These are phyloP conservation scores for Pseudogymnoascus sp. DNA, from an alignment of 2,329 filamentous ascomycete genomes.

Conservation along the genomic window DNA sequence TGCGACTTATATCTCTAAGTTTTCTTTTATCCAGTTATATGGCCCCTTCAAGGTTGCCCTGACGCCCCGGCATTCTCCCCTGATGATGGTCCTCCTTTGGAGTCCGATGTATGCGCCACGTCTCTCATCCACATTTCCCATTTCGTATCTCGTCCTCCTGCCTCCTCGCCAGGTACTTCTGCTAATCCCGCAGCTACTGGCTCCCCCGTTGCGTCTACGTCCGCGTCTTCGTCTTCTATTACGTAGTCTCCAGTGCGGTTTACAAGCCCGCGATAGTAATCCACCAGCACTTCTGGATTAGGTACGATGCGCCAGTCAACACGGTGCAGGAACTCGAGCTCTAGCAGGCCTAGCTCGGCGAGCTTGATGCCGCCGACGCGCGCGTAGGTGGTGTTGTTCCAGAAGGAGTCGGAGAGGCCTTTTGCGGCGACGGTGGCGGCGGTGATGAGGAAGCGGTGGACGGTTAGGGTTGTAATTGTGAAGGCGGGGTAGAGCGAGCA, in stretches of 20 bases:
- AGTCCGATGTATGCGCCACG: conserved; percentile 17
- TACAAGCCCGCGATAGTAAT: conserved; percentile 86
- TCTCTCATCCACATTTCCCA: conserved; percentile 28
- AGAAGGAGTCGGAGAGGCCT: conserved; percentile 91
- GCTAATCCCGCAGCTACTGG: conserved; percentile 29
- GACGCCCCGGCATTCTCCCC: neutral
- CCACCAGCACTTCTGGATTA: conserved; percentile 83
- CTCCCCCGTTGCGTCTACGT: conserved; percentile 27
- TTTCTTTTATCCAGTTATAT: neutral
- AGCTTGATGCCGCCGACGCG: conserved; percentile 87
- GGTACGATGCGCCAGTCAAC: conserved; percentile 97
- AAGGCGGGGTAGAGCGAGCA: conserved; percentile 90
- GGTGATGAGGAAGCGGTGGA: conserved; percentile 94
- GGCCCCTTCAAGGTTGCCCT: neutral
- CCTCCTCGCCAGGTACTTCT: conserved; percentile 20
- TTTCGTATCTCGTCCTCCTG: conserved; percentile 15
- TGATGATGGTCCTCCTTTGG: neutral
- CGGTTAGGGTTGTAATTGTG: conserved; percentile 90
- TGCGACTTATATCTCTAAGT: conserved; percentile 7
- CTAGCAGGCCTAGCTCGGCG: conserved; percentile 79
- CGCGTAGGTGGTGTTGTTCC: conserved; percentile 96
- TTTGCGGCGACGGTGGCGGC: conserved; percentile 94
- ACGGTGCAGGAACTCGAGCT: conserved; percentile 85
- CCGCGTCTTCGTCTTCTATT: conserved; percentile 33
- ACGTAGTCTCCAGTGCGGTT: conserved; percentile 52